Evolutionary conservation across 129 eudicot genomes (phyloP), one percentile per base, ranked within the genome.

Genomic region (Cynara cardunculus): DNA sequence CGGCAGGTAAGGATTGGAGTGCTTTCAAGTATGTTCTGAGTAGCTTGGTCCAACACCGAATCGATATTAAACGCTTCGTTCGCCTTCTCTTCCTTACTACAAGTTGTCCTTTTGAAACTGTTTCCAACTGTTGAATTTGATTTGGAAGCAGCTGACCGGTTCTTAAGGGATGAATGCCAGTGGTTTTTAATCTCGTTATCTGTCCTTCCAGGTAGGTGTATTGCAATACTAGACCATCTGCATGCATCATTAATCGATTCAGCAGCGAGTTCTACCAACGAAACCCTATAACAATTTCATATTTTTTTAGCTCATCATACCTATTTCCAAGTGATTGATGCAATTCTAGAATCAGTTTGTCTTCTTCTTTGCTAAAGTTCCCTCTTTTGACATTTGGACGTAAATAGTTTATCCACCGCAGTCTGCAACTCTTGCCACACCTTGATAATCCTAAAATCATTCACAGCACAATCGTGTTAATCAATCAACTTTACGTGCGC

Each of bases 351-450:
- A 88, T 88, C 2, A 84, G 75, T 1, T 86, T 74, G 65, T 88
- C 87, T 56, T 86, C 91, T 78, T 86, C 89, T 12, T 64, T 14
- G 76, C 61, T 86, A 49, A 83, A 86, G 75, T 88, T 86, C 71
- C 91, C 91, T 78, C 89, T 75, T 49, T 86, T 86, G 25, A 88
- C 81, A 53, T 83, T 81, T 0, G 91, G 91, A 0, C 89, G 62
- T 12, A 88, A 59, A 70, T 88, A 88, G 74, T 88, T 88, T 4
- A 79, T 83, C 91, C 91, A 88, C 6, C 91, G 78, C 0, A 88
- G 84, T 72, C 91, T 83, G 44, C 91, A 88, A 83, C 91, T 88
- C 86, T 88, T 88, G 5, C 91, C 91, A 22, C 91, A 88, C 69
- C 91, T 85, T 34, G 87, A 34, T 22, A 88, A 66, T n/a, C 91